Base-by-base conservation (phyloP, 129 eudicot genomes). In the Solidago caesia region DNA sequence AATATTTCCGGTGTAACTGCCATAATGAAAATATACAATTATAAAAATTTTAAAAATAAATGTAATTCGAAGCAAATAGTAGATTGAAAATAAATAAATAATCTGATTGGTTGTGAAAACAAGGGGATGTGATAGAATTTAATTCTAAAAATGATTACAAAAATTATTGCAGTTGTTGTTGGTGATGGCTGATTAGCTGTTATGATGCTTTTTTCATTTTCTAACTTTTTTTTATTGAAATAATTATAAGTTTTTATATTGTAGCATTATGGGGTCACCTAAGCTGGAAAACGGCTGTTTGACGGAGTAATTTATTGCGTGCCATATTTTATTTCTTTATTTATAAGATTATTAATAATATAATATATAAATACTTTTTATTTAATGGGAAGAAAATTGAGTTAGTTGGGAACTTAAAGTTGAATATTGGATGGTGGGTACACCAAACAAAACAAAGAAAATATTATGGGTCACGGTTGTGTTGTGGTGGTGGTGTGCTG, bases 1-100 rank as follows among this genome's bases (percentile, higher is more conserved):
- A 88, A 88, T 25, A 71, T 52, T 16, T 85, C 87, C 26, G 77
- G 77, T 52, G 88, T 73, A 45, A 86, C 89, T 45, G 87, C 96
- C 97, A 90, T 90, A 70, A 45, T 16, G 29, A 51, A 68, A 44
- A 51, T 55, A 1, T 55, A n/a, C 16, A 7, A 11, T 51, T 51
- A 7, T 1, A 59, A 44, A 64, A 39, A 55, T 33, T 56, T 26
- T 15, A 2, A 4, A 53, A 57, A 51, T 47, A 8, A 21, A 61
- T 5, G 33, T 39, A 68, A 67, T n/a, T 82, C 55, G 72, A 8
- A 71, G 76, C n/a, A 41, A 78, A 82, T 43, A 14, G 45, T n/a
- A 53, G 75, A 74, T 52, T 25, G 52, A 71, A 83, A 79, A 44
- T 0, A 33, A 33, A 33, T 0, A 33, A 33, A 33, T 29, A 2